phyloP scores from a whole-genome alignment of 352 stramenopile genomes.

The Phytophthora chlamydospora region DNA sequence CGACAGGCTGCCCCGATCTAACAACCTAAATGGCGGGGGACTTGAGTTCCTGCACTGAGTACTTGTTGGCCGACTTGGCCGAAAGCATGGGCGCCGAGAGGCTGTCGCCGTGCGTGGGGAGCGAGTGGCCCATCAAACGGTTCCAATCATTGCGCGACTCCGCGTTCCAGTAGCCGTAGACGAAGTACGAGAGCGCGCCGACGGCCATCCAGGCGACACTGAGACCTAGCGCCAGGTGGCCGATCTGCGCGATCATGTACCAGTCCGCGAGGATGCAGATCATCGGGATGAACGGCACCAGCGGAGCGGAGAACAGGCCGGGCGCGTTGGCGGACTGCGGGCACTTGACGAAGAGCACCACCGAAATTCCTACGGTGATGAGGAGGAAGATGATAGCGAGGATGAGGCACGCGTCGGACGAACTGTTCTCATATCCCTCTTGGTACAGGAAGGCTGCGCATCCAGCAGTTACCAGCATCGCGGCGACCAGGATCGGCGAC shows the following conservation, averaged over 20 bases:
- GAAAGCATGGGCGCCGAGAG: conserved; percentile 46
- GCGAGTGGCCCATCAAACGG: conserved; percentile 39
- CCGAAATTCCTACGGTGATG: conserved; percentile 38
- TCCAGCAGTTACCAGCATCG: conserved; percentile 43
- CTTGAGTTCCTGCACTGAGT: conserved; percentile 32
- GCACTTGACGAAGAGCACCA: conserved; percentile 55
- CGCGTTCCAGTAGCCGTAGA: conserved; percentile 55
- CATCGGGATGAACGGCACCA: conserved; percentile 63
- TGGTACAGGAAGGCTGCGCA: conserved; percentile 64
- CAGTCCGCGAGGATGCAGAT: conserved; percentile 67
- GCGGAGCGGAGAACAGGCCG: conserved; percentile 47
- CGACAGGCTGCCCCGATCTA: conserved; percentile 20
- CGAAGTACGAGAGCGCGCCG: conserved; percentile 64
- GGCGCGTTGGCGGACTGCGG: conserved; percentile 40
- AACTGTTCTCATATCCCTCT: conserved; percentile 53
- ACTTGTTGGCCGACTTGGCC: conserved; percentile 14
- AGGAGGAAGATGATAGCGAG: conserved; percentile 56
- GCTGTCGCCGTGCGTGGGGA: conserved; percentile 36
- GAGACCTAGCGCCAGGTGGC: conserved; percentile 39
- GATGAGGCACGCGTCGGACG: conserved; percentile 41
- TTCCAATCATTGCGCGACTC: conserved; percentile 52
- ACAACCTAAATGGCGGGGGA: conserved; percentile 31
- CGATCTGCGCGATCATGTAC: conserved; percentile 69
- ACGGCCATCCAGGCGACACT: conserved; percentile 53
- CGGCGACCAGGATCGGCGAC: conserved; percentile 37